A percentile compares a stretch with the other conserved stretches of the same genome.
These are phyloP conservation scores for Solanum sparsipilum DNA, from an alignment of 257 asterid species.

Conservation along the genomic window DNA sequence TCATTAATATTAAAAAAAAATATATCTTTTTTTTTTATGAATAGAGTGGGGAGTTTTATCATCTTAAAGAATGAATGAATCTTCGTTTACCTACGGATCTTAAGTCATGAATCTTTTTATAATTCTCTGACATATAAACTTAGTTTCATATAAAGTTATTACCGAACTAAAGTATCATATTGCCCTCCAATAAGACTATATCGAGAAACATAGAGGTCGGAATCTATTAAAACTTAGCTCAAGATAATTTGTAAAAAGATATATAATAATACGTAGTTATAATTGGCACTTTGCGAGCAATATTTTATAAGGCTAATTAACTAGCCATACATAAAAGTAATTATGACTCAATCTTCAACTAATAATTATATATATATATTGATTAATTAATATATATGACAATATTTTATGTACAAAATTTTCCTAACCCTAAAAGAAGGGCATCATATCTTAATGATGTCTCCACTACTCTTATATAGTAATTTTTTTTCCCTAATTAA, in stretches of 20 bases:
- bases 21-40: background rate
- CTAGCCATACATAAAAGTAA: background rate
- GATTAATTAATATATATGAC: background rate
- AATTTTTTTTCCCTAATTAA: background rate
- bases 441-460: slow-evolving; percentile 43
- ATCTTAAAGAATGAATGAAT: background rate
- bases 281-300: background rate
- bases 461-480: background rate
- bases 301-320: background rate
- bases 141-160: background rate
- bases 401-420: slow-evolving; percentile 26
- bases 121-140: background rate
- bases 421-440: slow-evolving; percentile 21
- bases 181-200: background rate
- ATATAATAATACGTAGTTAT: background rate
- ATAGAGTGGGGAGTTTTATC: background rate
- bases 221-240: background rate
- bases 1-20: background rate
- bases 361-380: background rate
- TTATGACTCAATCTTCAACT: slow-evolving; percentile 6
- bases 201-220: no score
- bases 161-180: background rate
- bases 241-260: background rate
- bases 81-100: background rate
- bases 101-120: background rate